Evolutionary conservation across 139 green algal species (phyloP).

Genomic region (Gonium pectorale): DNA sequence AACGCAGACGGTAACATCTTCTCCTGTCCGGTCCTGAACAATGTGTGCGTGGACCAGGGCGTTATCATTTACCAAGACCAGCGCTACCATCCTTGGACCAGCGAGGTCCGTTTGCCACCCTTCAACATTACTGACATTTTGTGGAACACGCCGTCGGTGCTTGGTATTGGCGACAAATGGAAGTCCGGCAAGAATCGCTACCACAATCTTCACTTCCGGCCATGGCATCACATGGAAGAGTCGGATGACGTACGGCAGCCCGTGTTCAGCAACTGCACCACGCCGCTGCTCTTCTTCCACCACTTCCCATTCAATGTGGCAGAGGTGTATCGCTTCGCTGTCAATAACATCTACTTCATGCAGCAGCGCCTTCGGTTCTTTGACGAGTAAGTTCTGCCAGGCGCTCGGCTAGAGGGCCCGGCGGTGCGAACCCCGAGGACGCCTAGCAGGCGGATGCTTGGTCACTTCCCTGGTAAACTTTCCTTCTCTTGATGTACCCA

Average conservation of each 20-base stretch:
- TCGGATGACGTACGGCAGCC: constrained; percentile 12
- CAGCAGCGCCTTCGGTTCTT: constrained; percentile 32
- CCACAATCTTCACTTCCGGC: not conserved
- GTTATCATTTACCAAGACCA: constrained; percentile 31
- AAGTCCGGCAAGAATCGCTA: constrained; percentile 30
- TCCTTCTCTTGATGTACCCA: too few species aligned
- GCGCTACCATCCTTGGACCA: constrained; percentile 32
- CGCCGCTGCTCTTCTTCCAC: constrained; percentile 23
- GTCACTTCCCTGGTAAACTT: too few species aligned
- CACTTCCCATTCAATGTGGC: constrained; percentile 45
- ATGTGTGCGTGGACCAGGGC: constrained; percentile 45
- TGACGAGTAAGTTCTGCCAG: not conserved
- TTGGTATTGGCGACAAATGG: constrained; percentile 40
- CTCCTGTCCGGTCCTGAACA: not conserved
- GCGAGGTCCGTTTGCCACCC: not conserved
- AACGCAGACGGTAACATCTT: constrained; percentile 20
- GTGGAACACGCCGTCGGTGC: constrained; percentile 31
- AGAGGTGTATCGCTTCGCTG: constrained; percentile 23
- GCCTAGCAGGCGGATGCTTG: too few species aligned
- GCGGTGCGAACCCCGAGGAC: not conserved
- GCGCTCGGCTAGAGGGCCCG: not conserved
- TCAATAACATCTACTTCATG: constrained; percentile 47
- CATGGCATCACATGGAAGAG: constrained; percentile 38
- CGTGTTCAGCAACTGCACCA: constrained; percentile 33
- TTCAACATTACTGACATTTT: constrained; percentile 36